phyloP scores from a whole-genome alignment of 2,329 filamentous ascomycete genomes.

The Xylogone sp. region DNA sequence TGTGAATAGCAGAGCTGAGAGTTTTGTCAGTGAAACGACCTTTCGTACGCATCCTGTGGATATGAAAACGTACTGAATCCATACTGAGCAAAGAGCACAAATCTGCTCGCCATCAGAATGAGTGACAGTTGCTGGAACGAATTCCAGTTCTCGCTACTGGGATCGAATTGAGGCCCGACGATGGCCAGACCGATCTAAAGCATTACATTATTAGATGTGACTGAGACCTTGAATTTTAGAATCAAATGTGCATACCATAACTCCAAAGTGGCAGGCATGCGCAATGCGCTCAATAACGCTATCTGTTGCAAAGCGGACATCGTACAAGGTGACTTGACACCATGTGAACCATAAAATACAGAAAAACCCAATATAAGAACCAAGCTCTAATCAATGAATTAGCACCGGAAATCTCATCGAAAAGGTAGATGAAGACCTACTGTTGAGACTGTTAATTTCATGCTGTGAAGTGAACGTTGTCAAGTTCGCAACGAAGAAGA shows the following conservation, averaged over 20 bases:
- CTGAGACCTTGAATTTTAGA: not conserved
- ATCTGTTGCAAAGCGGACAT: conserved; percentile 54
- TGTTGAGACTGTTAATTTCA: conserved; percentile 44
- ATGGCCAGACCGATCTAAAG: conserved; percentile 34
- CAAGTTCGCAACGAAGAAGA: conserved; percentile 58
- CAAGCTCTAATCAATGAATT: conserved; percentile 29
- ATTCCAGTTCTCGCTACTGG: conserved; percentile 5
- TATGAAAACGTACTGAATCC: conserved; percentile 21
- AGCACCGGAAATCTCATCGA: conserved; percentile 15
- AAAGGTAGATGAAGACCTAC: not conserved
- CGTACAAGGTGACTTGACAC: conserved; percentile 55
- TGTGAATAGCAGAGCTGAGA: conserved; percentile 10
- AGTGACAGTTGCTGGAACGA: conserved; percentile 26
- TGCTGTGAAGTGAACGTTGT: conserved; percentile 52
- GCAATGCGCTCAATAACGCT: conserved; percentile 49
- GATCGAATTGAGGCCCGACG: conserved; percentile 40
- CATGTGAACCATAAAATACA: conserved; percentile 52
- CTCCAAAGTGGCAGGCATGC: conserved; percentile 49
- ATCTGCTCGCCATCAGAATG: conserved; percentile 32
- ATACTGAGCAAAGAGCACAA: conserved; percentile 35
- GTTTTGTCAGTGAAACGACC: not conserved
- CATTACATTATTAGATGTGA: not conserved
- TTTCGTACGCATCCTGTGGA: conserved; percentile 23
- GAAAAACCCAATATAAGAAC: conserved; percentile 49
- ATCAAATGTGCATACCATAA: conserved; percentile 46